phyloP scores from a whole-genome alignment of 371 early-diverging fungal genomes.

The Actinomortierella ambigua region DNA sequence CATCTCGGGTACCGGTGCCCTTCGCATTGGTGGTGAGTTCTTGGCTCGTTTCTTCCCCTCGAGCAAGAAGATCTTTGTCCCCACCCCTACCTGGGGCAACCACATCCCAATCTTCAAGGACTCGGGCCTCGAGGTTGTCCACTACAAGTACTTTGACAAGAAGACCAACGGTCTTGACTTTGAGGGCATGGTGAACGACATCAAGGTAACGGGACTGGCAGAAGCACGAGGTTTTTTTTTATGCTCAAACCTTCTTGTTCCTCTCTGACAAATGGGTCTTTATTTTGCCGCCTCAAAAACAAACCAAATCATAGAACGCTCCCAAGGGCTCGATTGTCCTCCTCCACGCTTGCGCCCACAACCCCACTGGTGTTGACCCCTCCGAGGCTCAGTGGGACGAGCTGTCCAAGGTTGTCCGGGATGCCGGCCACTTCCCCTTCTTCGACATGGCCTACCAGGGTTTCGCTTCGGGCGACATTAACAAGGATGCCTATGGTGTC shows the following conservation, averaged over 20 bases:
- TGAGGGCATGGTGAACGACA: slow-evolving; percentile 88
- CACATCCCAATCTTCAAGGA: slow-evolving; percentile 94
- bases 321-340: slow-evolving; percentile 91
- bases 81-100: slow-evolving; percentile 98
- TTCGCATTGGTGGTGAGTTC: slow-evolving; percentile 94
- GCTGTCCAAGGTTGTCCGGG: slow-evolving; percentile 82
- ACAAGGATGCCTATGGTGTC: slow-evolving; percentile 92
- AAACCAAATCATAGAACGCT: slow-evolving; percentile 66
- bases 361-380: slow-evolving; percentile 99
- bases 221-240: background rate
- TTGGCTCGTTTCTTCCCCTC: slow-evolving; percentile 81
- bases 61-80: slow-evolving; percentile 90
- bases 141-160: slow-evolving; percentile 96
- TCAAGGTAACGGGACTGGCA: slow-evolving; percentile 57
- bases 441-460: slow-evolving; percentile 99
- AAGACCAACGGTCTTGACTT: slow-evolving; percentile 93
- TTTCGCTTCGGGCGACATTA: slow-evolving; percentile 94
- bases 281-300: slow-evolving; percentile 5
- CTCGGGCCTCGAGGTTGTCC: slow-evolving; percentile 84
- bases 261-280: no score
- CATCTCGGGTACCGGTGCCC: slow-evolving; percentile 97
- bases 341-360: slow-evolving; percentile 98
- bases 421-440: slow-evolving; percentile 88
- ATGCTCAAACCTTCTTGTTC: no score
- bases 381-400: slow-evolving; percentile 91